These are phyloP conservation scores for Aspergillus novofumigatus DNA, from an alignment of 2,329 filamentous ascomycete species.

Conservation along the genomic window DNA sequence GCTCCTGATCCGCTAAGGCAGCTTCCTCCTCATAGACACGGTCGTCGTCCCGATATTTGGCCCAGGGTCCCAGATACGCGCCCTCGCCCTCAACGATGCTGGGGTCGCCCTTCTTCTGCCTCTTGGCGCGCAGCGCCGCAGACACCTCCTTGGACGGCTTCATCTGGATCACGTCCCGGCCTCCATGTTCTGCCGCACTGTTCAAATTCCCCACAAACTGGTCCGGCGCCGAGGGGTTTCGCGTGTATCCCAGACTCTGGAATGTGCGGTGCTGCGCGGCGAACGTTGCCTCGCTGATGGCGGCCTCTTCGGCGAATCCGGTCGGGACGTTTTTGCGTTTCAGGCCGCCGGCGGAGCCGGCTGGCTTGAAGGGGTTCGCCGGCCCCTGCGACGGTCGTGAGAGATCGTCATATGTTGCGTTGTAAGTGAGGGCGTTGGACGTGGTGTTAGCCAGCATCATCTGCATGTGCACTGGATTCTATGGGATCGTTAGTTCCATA, in stretches of 20 bases:
- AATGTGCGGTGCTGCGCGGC: constrained; percentile 80
- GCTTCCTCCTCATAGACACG: constrained; percentile 64
- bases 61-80: constrained; percentile 94
- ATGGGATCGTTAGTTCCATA: constrained; percentile 35
- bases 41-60: constrained; percentile 71
- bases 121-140: constrained; percentile 62
- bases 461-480: constrained; percentile 49
- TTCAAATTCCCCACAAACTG: constrained; percentile 47
- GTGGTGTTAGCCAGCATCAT: constrained; percentile 51
- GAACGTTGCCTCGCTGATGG: constrained; percentile 87
- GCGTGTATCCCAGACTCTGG: constrained; percentile 58
- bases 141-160: constrained; percentile 66
- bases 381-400: constrained; percentile 64
- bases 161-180: constrained; percentile 52
- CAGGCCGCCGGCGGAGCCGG: constrained; percentile 47
- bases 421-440: constrained; percentile 49
- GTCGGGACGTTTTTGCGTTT: constrained; percentile 83
- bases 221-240: constrained; percentile 42
- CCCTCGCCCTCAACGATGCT: constrained; percentile 79
- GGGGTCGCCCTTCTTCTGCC: constrained; percentile 81
- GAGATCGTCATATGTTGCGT: constrained; percentile 66
- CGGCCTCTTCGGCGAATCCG: constrained; percentile 81
- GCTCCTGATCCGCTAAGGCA: constrained; percentile 64
- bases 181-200: constrained; percentile 42
- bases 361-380: constrained; percentile 69